Evolutionary conservation across 2,329 filamentous ascomycete genomes (phyloP), one percentile per base, ranked within the genome.

Genomic region (Aureobasidium sp.): DNA sequence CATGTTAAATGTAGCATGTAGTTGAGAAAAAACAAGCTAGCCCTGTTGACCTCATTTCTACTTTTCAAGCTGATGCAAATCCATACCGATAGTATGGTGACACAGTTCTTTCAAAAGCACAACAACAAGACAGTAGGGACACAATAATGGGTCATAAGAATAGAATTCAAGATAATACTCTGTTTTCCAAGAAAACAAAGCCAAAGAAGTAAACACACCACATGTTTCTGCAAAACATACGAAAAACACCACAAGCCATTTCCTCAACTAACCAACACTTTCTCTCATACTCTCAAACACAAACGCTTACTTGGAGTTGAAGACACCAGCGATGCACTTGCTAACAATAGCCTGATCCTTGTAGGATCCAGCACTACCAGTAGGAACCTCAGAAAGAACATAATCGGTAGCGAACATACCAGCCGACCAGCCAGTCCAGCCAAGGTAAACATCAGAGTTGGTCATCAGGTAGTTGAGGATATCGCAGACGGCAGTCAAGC

Each of bases 371-470:
- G 63, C 67, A 44, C 61, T 67, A 37, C 62, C 53, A 25, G 50
- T 64, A 9, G 70, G 71, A 8, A 68, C 70, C 66, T 70, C 67
- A 9, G 66, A 57, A n/a, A 72, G 62, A 32, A 63, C 66, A 60
- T 73, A 73, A 34, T 54, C 64, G 3, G 65, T 45, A 45, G 64
- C 68, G 49, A 73, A 73, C 53, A 60, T 66, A 21, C 71, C 71
- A n/a, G 71, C 71, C 27, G 68, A 66, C 71, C 71, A 73, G 13
- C 69, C 69, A 4, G 65, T 66, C 69, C 70, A 73, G 21, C 70
- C 70, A 13, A 73, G 65, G 63, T 66, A 72, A 29, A 72, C 70
- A 61, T 72, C 70, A 25, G 61, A 64, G 59, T 65, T 62, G 57
- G 70, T 70, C 48, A 70, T 69, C 44, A 71, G 63, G 58, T 70